A percentile compares a stretch with the other conserved stretches of the same genome.
phyloP scores from a whole-genome alignment of 345 rosid species.

The Euphorbia lathyris region DNA sequence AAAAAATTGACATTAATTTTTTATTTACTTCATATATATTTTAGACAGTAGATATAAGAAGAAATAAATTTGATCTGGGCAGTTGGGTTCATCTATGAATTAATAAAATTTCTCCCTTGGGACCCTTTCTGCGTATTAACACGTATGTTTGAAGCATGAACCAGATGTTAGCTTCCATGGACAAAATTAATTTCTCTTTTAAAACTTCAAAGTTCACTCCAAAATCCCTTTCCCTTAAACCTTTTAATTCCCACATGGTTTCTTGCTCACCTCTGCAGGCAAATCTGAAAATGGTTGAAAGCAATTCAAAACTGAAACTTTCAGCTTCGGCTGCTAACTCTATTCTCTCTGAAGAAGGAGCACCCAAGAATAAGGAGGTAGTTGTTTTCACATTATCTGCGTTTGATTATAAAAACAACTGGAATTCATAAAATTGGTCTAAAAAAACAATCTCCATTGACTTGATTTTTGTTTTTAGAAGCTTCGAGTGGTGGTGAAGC shows the following conservation, averaged over 20 bases:
- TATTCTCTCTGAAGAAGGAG: conserved; percentile 22
- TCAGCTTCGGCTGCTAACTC: conserved; percentile 32
- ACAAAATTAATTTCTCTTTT: conserved; percentile 22
- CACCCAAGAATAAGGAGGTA: conserved; percentile 43
- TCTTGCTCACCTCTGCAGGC: conserved; percentile 10
- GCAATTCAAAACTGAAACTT: conserved; percentile 18
- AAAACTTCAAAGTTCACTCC: conserved; percentile 24
- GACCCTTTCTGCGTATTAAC: background rate
- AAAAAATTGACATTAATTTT: too few species aligned
- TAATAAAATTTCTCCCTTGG: background rate
- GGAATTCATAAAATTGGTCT: background rate
- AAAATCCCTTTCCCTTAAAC: conserved; percentile 23
- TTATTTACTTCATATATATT: too few species aligned
- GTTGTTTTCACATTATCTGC: background rate
- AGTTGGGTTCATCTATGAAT: too few species aligned
- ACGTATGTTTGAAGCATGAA: background rate
- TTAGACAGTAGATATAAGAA: too few species aligned
- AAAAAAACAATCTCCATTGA: background rate
- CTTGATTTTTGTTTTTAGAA: conserved; percentile 32
- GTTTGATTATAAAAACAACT: background rate
- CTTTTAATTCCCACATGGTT: conserved; percentile 22
- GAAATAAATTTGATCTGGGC: too few species aligned
- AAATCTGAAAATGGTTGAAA: conserved; percentile 8
- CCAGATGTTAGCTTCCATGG: conserved; percentile 30
- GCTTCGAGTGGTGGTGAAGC: conserved; percentile 73